These are phyloP conservation scores for Pleurotus djamor DNA, from an alignment of 768 basidiomycete species.

Conservation along the genomic window DNA sequence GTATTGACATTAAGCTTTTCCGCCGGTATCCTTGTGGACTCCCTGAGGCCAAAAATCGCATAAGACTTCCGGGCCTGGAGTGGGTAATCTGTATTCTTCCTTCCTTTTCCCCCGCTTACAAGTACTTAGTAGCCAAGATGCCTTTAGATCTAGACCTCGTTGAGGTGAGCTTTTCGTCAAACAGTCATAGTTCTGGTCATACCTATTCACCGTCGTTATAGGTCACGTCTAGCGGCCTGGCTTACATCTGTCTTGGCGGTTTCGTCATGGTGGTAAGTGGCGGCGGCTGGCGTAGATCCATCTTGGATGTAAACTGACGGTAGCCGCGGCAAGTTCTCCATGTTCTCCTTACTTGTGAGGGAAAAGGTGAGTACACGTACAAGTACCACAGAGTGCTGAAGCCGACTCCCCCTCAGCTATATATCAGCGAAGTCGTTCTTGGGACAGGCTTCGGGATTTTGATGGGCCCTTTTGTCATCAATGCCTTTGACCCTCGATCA, in stretches of 20 bases:
- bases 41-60: no score
- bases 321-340: conserved; percentile 60
- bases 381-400: neutral
- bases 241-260: conserved; percentile 64
- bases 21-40: no score
- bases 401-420: conserved; percentile 45
- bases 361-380: conserved; percentile 55
- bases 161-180: neutral
- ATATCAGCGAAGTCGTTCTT: conserved; percentile 92
- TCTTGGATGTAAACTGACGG: neutral
- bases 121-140: no score
- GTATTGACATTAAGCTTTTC: no score
- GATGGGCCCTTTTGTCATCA: conserved; percentile 71
- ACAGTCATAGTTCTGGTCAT: neutral
- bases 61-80: no score
- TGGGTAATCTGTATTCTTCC: no score
- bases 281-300: neutral
- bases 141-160: neutral
- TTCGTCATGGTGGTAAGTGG: conserved; percentile 38
- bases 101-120: no score
- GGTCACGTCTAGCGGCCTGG: conserved; percentile 51
- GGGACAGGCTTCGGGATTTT: conserved; percentile 70
- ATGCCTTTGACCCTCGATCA: conserved; percentile 71
- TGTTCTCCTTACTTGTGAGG: conserved; percentile 80
- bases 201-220: conserved; percentile 19